Base-by-base conservation (phyloP, 768 basidiomycete species). In the Russula olivacea region DNA sequence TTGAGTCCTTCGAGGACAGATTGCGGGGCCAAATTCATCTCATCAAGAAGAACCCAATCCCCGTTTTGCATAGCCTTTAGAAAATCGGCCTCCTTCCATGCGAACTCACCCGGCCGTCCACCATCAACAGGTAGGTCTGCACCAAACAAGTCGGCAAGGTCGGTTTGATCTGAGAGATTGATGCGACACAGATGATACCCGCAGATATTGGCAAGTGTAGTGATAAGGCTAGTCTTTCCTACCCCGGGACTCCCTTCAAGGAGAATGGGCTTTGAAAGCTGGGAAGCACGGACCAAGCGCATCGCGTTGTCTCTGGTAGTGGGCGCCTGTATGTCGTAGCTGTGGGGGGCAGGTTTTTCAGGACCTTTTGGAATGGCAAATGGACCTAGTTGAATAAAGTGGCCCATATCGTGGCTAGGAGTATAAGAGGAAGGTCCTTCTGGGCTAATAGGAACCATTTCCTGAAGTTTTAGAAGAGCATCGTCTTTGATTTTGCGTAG, bases 11-110 rank as follows among this genome's bases (percentile, higher is more conserved):
- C 97, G 2, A 99, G 83, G 5, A 99, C 88, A 0, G 97, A 88
- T 71, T 99, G 96, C 34, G 96, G 92, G 0, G 96, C 96, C 43
- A 99, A 81, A 71, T 99, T 99, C 97, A 99, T 98, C 73, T 99
- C 97, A 71, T 99, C 97, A 11, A 99, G 81, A 7, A 99, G 83
- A 6, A 98, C 96, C 97, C 97, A 99, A 63, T 92, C 86, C 0
- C 97, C 97, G n/a, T 89, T 82, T 71, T 97, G 93, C 75, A 99
- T 76, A 1, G 97, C 95, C 61, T 83, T 85, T 47, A 99, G 78
- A 72, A 99, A 99, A 61, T 96, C 94, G 0, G 96, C 97, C 66
- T 98, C 93, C 73, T 88, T 92, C 97, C 97, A 99, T 1, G 87
- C 87, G 71, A 99, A 99, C 71, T 97, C 91, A 48, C 95, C 96